Base-by-base conservation (phyloP, 164 flowering plant species). In the Echeveria elegans region DNA sequence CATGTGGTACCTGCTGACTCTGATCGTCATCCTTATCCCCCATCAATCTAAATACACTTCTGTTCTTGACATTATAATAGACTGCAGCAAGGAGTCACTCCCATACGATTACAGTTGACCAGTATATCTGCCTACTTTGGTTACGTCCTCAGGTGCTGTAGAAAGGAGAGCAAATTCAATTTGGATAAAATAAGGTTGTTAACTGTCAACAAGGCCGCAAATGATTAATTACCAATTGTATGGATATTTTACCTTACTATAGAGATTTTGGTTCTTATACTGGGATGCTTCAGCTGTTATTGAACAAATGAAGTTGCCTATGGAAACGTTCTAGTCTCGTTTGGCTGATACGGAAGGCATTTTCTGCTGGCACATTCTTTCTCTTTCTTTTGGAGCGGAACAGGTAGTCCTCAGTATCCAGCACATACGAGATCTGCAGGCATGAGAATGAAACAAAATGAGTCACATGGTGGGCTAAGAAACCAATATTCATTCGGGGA, bases 381-480 rank as follows among this genome's bases (percentile, higher is more conserved):
- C 38, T 79, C 67, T 81, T 78, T 67, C 71, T 83, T 68, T 74
- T 78, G 9, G n/a, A 59, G 23, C 93, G 84, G 68, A 77, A 79
- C 74, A 92, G 80, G 79, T 81, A 82, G 61, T 92, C 98, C 77
- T 92, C 97, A 0, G 98, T 90, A 77, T 86, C 97, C 62, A 88
- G 72, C 72, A 90, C 98, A 64, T 92, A 92, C 1, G 92, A 86
- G 24, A 85, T 88, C 98, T 92, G 78, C 58, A 56, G 68, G 66
- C 18, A 47, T 23, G 18, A 32, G 15, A 2, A 50, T n/a, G 5
- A 52, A 7, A 21, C 28, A 43, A 19, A n/a, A 21, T 5, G 48
- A 45, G 21, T 10, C 8, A 52, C 9, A 21, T 1, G 47, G 47
- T 36, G 15, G 34, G 26, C 10, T n/a, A 40, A 18, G 40, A 68